phyloP scores from a whole-genome alignment of 371 early-diverging fungal species.

The Lichtheimia ornata region DNA sequence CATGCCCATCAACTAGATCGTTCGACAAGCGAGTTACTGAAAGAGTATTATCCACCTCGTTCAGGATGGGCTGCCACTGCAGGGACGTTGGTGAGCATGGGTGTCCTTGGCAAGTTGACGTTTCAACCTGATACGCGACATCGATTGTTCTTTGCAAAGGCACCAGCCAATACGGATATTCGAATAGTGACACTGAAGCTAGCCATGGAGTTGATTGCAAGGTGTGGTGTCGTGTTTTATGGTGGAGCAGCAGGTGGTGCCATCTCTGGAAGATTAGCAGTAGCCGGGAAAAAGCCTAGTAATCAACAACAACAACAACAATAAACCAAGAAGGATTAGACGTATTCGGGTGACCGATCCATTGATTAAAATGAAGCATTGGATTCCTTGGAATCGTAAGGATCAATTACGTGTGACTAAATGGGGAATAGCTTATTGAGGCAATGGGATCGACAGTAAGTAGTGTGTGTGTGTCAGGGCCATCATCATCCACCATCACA shows the following conservation, averaged over 20 bases:
- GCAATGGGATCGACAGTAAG: neutral
- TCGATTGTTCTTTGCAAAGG: conserved; percentile 43
- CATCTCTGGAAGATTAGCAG: conserved; percentile 25
- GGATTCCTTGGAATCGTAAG: neutral
- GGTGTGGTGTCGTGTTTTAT: conserved; percentile 39
- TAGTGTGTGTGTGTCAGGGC: neutral
- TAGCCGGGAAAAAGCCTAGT: conserved; percentile 1
- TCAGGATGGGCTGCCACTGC: conserved; percentile 23
- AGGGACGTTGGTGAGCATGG: conserved; percentile 28
- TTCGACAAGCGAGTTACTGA: conserved; percentile 1
- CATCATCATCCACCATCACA: too few species aligned
- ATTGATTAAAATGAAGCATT: neutral
- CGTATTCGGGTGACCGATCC: neutral
- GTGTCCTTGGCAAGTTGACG: conserved; percentile 24
- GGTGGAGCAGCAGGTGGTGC: conserved; percentile 45
- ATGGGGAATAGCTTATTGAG: neutral
- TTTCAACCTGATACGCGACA: conserved; percentile 36
- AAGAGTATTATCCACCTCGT: conserved; percentile 16
- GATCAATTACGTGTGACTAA: neutral
- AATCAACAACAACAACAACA: neutral
- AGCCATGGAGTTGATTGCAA: conserved; percentile 32
- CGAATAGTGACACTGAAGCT: conserved; percentile 37
- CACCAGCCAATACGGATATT: conserved; percentile 35
- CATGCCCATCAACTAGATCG: neutral
- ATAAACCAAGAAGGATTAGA: neutral